A percentile compares a stretch with the other conserved stretches of the same genome.
Conservation (phyloP, 176 grass and related monocot species). For the Poa pratensis region DNA sequence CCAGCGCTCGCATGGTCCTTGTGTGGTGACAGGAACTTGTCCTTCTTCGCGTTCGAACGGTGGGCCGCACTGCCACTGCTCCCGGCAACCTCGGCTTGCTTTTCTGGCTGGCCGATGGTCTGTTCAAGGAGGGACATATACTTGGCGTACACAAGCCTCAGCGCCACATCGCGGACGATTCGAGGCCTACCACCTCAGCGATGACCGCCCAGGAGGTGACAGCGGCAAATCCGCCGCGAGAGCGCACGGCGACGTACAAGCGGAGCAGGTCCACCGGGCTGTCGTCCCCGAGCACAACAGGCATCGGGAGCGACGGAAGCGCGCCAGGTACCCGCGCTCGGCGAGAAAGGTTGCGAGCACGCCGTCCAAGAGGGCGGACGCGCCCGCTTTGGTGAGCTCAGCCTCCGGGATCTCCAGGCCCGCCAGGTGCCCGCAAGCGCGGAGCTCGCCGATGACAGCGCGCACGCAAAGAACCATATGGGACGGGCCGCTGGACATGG, state of each 20-base stretch:
- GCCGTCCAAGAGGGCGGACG: slow-evolving; percentile 24
- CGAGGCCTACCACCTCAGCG: slow-evolving; percentile 44
- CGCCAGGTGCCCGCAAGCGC: slow-evolving; percentile 22
- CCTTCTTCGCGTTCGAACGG: slow-evolving; percentile 27
- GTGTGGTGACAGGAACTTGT: slow-evolving; percentile 7
- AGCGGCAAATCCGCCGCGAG: slow-evolving; percentile 41
- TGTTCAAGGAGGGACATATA: slow-evolving; percentile 46
- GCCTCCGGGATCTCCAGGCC: slow-evolving; percentile 29
- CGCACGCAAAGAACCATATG: slow-evolving; percentile 11
- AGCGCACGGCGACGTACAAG: slow-evolving; percentile 44
- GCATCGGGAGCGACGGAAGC: background rate
- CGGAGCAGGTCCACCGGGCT: slow-evolving; percentile 44
- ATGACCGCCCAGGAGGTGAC: slow-evolving; percentile 44
- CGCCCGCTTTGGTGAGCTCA: background rate
- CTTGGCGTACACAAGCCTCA: slow-evolving; percentile 50
- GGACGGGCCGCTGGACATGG: background rate
- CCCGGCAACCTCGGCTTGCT: background rate
- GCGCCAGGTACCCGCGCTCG: background rate
- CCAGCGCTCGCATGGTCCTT: background rate
- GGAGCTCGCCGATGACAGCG: slow-evolving; percentile 45
- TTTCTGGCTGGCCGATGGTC: background rate
- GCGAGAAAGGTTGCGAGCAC: slow-evolving; percentile 40
- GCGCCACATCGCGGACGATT: background rate
- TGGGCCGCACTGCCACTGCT: background rate
- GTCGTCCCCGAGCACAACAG: slow-evolving; percentile 23